Base-by-base conservation (phyloP, 306 rosid genomes). In the Trifolium repens region DNA sequence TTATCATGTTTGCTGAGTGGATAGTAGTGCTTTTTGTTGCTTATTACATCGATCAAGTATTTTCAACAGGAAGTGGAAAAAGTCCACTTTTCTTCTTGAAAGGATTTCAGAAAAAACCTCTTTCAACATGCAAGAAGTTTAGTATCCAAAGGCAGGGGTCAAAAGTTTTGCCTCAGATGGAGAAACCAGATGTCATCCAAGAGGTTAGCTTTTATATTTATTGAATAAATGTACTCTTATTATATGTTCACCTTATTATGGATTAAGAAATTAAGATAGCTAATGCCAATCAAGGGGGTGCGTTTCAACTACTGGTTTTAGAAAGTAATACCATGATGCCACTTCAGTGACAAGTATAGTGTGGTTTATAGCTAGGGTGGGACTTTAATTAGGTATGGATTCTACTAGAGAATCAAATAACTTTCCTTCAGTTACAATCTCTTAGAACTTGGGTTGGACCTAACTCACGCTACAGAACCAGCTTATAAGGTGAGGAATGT, bases 1-100 rank as follows among this genome's bases (percentile, higher is more conserved):
- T 85, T 5, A 84, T 91, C 61, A 89, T 91, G 97, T 24, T 53
- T 66, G 47, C 84, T n/a, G 98, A 93, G 87, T 93, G 98, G 98
- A 32, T 87, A 24, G 22, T 80, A 58, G 64, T 88, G 65, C 73
- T 93, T 73, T 44, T 87, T 44, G 78, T 75, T 80, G 97, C 94
- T 66, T 89, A 80, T 84, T 88, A 84, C 78, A 13, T 84, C 1
- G 96, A 93, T 78, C 91, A 89, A 87, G 81, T 86, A 72, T 32
- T 60, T 54, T 81, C 85, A 13, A 62, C 91, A 47, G 91, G 89
- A 80, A 86, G 84, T 27, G 81, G 88, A 77, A 88, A 82, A 73
- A 74, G 85, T 78, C 91, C 87, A 62, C 64, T 89, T 37, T 83
- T 74, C 82, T 83, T 85, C 94, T 82, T 88, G 81, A 71, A 77